phyloP scores from a whole-genome alignment of 345 rosid species.

The Eucalyptus brandiana region DNA sequence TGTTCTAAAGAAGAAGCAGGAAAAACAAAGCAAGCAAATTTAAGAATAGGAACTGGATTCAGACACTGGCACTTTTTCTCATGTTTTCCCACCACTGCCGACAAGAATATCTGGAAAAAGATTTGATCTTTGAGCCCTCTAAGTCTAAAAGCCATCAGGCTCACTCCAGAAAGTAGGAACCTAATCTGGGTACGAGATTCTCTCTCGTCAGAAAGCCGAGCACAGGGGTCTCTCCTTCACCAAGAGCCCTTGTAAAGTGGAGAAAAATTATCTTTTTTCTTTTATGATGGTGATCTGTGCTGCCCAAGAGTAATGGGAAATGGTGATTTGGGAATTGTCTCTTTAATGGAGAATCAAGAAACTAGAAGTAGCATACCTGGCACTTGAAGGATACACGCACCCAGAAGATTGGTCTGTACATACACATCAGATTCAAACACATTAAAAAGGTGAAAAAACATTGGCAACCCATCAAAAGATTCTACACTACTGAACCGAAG shows the following conservation, averaged over 20 bases:
- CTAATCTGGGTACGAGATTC: neutral
- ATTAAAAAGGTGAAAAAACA: neutral
- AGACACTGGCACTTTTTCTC: neutral
- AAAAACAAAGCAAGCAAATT: neutral
- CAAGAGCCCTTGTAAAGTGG: neutral
- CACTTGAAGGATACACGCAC: constrained; percentile 49
- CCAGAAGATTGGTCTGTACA: constrained; percentile 21
- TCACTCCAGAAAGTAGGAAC: neutral
- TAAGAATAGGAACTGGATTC: neutral
- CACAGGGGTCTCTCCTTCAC: neutral
- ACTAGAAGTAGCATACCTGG: constrained; percentile 29
- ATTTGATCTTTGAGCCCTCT: neutral
- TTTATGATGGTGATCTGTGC: neutral
- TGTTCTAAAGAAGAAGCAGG: neutral
- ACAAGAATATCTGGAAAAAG: neutral
- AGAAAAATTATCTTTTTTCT: neutral
- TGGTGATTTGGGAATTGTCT: neutral
- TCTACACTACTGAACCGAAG: neutral
- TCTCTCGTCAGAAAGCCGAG: neutral
- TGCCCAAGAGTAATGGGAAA: neutral
- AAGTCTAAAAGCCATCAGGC: neutral
- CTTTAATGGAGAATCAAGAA: neutral
- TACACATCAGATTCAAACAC: neutral
- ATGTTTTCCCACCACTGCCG: neutral
- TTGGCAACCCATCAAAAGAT: neutral